phyloP scores from a whole-genome alignment of 2,329 filamentous ascomycete species.

The Neofusicoccum cordaticola region DNA sequence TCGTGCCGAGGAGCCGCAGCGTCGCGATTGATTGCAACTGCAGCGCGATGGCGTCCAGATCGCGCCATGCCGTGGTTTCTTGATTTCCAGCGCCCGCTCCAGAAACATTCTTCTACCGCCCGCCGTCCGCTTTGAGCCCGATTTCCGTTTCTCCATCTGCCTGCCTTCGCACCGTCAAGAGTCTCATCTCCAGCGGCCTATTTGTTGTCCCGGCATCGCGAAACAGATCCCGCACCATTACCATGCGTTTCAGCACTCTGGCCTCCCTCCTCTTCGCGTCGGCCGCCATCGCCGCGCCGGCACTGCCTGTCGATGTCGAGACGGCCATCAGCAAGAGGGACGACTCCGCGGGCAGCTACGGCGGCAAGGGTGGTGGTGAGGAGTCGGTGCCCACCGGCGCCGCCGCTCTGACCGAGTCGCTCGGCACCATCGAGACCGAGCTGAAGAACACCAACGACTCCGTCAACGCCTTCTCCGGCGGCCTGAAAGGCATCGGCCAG shows the following conservation, averaged over 20 bases:
- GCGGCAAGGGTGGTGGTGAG: neutral
- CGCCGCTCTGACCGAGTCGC: neutral
- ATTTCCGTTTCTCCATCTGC: neutral
- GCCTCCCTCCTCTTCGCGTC: neutral
- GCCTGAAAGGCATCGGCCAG: neutral
- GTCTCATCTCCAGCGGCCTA: neutral
- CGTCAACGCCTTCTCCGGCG: neutral
- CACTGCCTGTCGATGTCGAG: neutral
- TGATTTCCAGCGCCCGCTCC: neutral
- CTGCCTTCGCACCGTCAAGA: neutral
- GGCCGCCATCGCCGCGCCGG: neutral
- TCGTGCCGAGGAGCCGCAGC: neutral
- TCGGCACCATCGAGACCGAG: neutral
- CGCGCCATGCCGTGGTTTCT: neutral
- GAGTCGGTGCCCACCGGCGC: neutral
- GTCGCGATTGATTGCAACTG: neutral
- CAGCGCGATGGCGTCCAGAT: neutral
- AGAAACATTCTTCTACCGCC: neutral
- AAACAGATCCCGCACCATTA: neutral
- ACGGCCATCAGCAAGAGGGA: neutral
- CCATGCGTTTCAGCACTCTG: neutral
- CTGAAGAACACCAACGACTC: conserved; percentile 4
- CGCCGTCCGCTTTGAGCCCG: neutral
- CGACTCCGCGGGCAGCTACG: neutral
- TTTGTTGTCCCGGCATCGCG: neutral